Percentiles rank a stretch among this genome's conserved stretches.
These are phyloP conservation scores for Neonectria faginata DNA, from an alignment of 2,329 filamentous ascomycete genomes.

Conservation along the genomic window DNA sequence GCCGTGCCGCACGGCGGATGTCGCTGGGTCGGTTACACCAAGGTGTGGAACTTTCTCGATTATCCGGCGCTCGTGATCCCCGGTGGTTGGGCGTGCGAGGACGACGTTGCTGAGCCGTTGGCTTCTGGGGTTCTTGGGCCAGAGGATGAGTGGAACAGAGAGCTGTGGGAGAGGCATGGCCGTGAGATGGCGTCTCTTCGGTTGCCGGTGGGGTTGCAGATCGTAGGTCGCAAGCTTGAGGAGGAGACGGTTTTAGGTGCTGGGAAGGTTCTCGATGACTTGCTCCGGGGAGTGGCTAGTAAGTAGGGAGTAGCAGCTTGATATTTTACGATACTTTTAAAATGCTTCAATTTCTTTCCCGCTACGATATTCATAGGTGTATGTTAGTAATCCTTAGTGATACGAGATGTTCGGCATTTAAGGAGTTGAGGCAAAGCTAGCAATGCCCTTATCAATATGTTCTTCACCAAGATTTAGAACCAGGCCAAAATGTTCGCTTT, in stretches of 20 bases:
- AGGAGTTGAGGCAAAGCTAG: neutral
- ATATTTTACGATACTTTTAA: no score
- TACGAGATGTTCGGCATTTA: neutral
- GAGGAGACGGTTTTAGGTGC: constrained; percentile 64
- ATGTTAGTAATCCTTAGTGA: neutral
- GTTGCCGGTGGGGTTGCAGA: constrained; percentile 63
- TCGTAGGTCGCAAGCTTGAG: constrained; percentile 63
- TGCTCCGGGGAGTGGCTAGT: constrained; percentile 1
- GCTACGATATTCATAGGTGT: no score
- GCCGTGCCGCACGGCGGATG: constrained; percentile 58
- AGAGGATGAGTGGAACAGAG: constrained; percentile 36
- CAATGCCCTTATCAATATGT: neutral
- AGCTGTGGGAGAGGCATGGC: constrained; percentile 31
- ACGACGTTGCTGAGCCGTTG: constrained; percentile 52
- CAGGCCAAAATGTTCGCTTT: neutral
- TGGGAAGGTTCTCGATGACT: constrained; percentile 27
- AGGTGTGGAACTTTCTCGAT: constrained; percentile 48
- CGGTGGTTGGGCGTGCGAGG: constrained; percentile 52
- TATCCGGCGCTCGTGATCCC: constrained; percentile 46
- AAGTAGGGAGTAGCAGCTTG: neutral
- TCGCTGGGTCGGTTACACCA: constrained; percentile 61
- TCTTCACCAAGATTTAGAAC: neutral
- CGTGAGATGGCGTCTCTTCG: constrained; percentile 32
- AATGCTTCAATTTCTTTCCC: neutral
- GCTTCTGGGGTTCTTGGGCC: constrained; percentile 22